Evolutionary conservation across 1,284 basidiomycete genomes (phyloP).

Genomic region (Coniophora puteana): DNA sequence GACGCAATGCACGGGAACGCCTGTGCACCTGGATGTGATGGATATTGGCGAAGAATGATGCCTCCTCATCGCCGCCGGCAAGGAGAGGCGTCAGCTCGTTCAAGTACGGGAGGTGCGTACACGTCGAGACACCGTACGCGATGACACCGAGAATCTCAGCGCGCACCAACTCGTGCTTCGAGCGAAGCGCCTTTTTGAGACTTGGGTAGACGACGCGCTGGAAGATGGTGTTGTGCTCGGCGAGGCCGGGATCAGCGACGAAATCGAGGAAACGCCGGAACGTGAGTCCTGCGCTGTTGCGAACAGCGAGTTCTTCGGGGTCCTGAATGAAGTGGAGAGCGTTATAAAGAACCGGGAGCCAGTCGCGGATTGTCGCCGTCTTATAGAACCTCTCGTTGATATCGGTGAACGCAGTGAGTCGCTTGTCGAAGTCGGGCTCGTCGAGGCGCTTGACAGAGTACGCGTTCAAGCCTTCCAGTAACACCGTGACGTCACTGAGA

Average conservation of each 20-base stretch:
- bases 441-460: conserved; percentile 82
- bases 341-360: conserved; percentile 86
- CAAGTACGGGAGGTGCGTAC: conserved; percentile 56
- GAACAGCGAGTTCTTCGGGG: conserved; percentile 83
- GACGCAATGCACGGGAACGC: conserved; percentile 82
- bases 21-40: conserved; percentile 94
- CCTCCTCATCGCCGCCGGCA: conserved; percentile 91
- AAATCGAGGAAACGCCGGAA: conserved; percentile 79
- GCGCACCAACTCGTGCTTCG: conserved; percentile 86
- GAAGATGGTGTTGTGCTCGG: conserved; percentile 55
- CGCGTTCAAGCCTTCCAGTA: conserved; percentile 79
- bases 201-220: conserved; percentile 73
- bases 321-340: conserved; percentile 88
- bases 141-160: conserved; percentile 83
- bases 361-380: conserved; percentile 55
- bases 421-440: conserved; percentile 91
- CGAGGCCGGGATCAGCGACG: conserved; percentile 35
- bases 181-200: conserved; percentile 78
- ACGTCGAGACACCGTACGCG: conserved; percentile 71
- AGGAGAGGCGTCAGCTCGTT: conserved; percentile 81
- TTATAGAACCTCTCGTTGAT: conserved; percentile 67
- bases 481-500: conserved; percentile 45
- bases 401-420: conserved; percentile 73
- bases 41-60: conserved; percentile 96
- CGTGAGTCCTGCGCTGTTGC: conserved; percentile 77